Evolutionary conservation across 768 basidiomycete genomes (phyloP).

Genomic region (Termitomyces sp.): DNA sequence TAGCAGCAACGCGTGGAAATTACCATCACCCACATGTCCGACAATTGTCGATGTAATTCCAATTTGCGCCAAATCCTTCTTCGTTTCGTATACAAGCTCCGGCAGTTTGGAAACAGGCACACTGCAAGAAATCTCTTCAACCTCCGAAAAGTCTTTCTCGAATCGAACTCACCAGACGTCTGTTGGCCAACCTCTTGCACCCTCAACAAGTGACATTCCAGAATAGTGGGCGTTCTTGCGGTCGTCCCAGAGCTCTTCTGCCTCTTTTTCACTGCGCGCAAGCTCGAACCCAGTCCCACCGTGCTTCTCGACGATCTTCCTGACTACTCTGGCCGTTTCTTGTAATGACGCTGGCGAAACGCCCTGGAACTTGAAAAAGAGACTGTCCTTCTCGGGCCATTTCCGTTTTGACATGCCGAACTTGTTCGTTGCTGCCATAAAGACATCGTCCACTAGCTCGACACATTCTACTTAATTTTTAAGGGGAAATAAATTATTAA

Average conservation of each 20-base stretch:
- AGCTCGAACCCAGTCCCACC: conserved; percentile 66
- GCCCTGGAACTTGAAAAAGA: conserved; percentile 89
- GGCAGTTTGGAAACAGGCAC: conserved; percentile 66
- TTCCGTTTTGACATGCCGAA: conserved; percentile 47
- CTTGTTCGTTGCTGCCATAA: conserved; percentile 59
- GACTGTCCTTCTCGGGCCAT: conserved; percentile 60
- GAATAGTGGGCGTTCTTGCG: conserved; percentile 63
- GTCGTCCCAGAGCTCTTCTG: conserved; percentile 68
- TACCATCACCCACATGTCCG: conserved; percentile 74
- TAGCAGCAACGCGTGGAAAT: conserved; percentile 46
- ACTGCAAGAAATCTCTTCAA: conserved; percentile 14
- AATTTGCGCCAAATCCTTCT: conserved; percentile 54
- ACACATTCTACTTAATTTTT: conserved; percentile 57
- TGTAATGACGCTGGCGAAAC: conserved; percentile 51
- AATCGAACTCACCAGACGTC: conserved; percentile 59
- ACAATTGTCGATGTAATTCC: conserved; percentile 63
- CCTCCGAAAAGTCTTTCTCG: background rate
- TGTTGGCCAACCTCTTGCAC: conserved; percentile 59
- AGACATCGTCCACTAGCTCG: conserved; percentile 71
- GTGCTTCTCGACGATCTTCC: conserved; percentile 54
- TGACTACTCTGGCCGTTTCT: conserved; percentile 57
- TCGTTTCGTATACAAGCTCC: conserved; percentile 61
- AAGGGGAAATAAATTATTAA: background rate
- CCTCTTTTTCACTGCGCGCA: conserved; percentile 60
- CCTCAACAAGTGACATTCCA: conserved; percentile 51